These are phyloP conservation scores for Phoenix dactylifera DNA, from an alignment of 176 grass and related monocot species.

Conservation along the genomic window DNA sequence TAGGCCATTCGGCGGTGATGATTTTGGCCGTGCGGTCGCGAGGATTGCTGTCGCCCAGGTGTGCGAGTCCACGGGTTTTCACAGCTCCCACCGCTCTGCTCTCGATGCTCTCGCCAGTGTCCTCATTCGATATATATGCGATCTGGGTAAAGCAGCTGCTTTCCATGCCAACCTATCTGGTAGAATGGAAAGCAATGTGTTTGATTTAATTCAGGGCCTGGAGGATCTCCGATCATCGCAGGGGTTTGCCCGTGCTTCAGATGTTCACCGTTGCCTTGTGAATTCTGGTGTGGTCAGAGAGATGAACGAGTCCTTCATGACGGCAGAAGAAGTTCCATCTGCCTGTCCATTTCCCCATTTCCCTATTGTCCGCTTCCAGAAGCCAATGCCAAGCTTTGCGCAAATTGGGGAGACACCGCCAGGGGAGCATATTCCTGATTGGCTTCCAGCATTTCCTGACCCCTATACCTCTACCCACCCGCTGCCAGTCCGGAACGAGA, in stretches of 20 bases:
- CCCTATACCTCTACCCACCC: slow-evolving; percentile 36
- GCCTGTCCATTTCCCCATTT: slow-evolving; percentile 40
- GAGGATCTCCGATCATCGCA: slow-evolving; percentile 47
- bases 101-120: slow-evolving; percentile 65
- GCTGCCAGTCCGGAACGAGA: slow-evolving; percentile 32
- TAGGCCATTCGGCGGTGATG: slow-evolving; percentile 23
- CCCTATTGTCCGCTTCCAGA: slow-evolving; percentile 27
- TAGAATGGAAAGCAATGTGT: slow-evolving; percentile 52
- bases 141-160: slow-evolving; percentile 45
- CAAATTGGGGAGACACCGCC: slow-evolving; percentile 19
- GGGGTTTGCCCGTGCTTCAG: slow-evolving; percentile 47
- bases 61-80: slow-evolving; percentile 53
- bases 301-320: slow-evolving; percentile 31
- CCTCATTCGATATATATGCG: slow-evolving; percentile 47
- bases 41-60: slow-evolving; percentile 56
- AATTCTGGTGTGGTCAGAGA: slow-evolving; percentile 56
- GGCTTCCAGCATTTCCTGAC: slow-evolving; percentile 73
- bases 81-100: slow-evolving; percentile 46
- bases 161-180: slow-evolving; percentile 62
- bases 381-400: slow-evolving; percentile 11
- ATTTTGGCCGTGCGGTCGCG: slow-evolving; percentile 53
- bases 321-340: slow-evolving; percentile 48
- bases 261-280: slow-evolving; percentile 43
- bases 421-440: slow-evolving; percentile 55
- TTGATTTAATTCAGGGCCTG: slow-evolving; percentile 62